Base-by-base conservation (phyloP, 2,329 filamentous ascomycete species). In the Ambrosiella cleistominuta region DNA sequence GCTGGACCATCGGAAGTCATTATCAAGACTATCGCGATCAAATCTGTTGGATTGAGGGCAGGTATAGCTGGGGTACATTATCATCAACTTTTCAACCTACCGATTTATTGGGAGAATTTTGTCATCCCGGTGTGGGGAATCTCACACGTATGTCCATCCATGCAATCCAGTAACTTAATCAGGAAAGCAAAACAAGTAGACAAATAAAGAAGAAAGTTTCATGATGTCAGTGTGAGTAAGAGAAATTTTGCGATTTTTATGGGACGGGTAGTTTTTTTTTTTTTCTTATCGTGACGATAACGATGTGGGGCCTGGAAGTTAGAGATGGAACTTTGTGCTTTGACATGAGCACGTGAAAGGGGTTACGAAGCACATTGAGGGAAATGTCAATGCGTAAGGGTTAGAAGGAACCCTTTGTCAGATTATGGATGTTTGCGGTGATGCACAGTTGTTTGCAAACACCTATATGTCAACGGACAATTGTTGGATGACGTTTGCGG, bases 91-190 rank as follows among this genome's bases (percentile, higher is more conserved):
- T 27, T 17, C 44, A 57, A 47, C 55, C 50, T 42, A 60, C 54
- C 55, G 54, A 44, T 42, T 11, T 56, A 37, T 17, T 27, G 49
- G 39, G 15, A 27, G 52, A 57, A 56, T 37, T 39, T 49, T 15
- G 52, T 57, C 59, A 60, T 57, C 56, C 56, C 59, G 56, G 45
- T 17, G 45, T 38, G 50, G 59, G 59, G 59, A 58, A 56, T 60
- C 50, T 58, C 44, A 37, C 49, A 40, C 49, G 44, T 44, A 35
- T 19, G 49, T 56, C 58, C 58, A 60, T 60, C 58, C 58, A 53
- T 38, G 15, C 54, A 52, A 45, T 47, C 49, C 54, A 60, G 58
- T 60, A 45, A 54, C 53, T 47, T 9, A 40, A 56, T 39, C 42
- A 15, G 37, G 50, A 54, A 57, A 51, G 38, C 38, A 56, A 47